Evolutionary conservation across 2,329 filamentous ascomycete species (phyloP).

Genomic region (Cercospora citrullina): DNA sequence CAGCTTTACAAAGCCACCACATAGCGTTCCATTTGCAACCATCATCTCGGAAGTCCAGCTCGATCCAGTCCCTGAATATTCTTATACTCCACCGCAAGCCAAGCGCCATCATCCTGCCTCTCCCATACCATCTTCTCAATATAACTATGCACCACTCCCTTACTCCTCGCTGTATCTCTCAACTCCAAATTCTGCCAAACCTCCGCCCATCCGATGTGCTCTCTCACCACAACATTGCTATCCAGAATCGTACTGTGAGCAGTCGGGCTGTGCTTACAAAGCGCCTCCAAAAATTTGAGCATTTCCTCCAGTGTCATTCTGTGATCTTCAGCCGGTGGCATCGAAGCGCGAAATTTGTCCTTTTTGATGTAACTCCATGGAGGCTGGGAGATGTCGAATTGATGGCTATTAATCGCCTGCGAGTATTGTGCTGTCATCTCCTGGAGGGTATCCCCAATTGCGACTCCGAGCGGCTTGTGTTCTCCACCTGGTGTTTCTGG

Average conservation of each 20-base stretch:
- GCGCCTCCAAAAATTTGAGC: not conserved
- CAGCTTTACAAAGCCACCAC: not conserved
- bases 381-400: constrained; percentile 4
- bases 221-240: not conserved
- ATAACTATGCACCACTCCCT: constrained; percentile 10
- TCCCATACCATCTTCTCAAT: constrained; percentile 13
- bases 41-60: constrained; percentile 6
- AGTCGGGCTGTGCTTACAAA: not conserved
- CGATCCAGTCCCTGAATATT: constrained; percentile 12
- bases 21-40: not conserved
- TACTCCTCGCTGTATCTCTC: constrained; percentile 7
- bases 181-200: constrained; percentile 13
- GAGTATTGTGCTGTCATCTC: constrained; percentile 10
- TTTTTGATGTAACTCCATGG: constrained; percentile 5
- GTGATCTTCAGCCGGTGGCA: constrained; percentile 8
- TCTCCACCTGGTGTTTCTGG: constrained; percentile 2
- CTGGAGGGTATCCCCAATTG: constrained; percentile 7
- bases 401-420: constrained; percentile 1
- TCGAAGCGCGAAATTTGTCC: constrained; percentile 7
- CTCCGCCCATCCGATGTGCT: constrained; percentile 10
- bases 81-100: constrained; percentile 8
- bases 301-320: constrained; percentile 11
- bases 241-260: constrained; percentile 11
- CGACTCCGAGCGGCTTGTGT: not conserved
- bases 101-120: constrained; percentile 6